Conservation (phyloP, 441 rosid genomes). For the Gossypium schwendimanii region DNA sequence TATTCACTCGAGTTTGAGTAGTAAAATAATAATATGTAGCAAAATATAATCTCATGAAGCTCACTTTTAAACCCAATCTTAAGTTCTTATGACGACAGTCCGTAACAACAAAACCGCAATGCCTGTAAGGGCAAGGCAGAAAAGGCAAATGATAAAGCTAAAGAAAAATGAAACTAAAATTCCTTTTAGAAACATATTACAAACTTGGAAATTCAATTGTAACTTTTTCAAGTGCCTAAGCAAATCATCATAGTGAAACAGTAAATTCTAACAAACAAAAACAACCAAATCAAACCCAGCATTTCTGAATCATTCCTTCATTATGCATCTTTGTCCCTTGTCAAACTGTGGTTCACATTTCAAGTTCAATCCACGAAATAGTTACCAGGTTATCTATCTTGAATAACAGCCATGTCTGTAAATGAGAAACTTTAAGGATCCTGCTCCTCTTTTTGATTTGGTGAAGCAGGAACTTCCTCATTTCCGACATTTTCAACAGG, state of each 20-base stretch:
- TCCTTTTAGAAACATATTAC: not conserved
- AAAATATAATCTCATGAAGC: not conserved
- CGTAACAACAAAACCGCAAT: not conserved
- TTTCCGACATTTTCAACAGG: constrained; percentile 33
- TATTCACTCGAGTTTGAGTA: not conserved
- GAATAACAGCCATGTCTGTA: not conserved
- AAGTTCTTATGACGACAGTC: not conserved
- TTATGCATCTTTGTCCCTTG: constrained; percentile 3
- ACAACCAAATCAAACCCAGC: not conserved
- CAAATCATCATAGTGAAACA: not conserved
- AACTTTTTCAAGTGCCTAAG: not conserved
- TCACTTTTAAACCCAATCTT: not conserved
- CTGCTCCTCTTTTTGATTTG: constrained; percentile 27
- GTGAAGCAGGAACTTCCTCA: constrained; percentile 27
- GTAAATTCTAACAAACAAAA: not conserved
- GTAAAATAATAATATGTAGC: not conserved
- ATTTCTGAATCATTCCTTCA: constrained; percentile 12
- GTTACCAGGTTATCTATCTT: constrained; percentile 8
- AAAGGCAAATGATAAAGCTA: not conserved
- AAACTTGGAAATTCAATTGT: constrained; percentile 14
- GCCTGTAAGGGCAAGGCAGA: not conserved
- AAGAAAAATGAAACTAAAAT: not conserved
- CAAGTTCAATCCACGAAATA: constrained; percentile 3
- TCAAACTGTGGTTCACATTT: not conserved
- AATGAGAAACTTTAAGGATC: constrained; percentile 11